A percentile compares a stretch with the other conserved stretches of the same genome.
Conservation (phyloP, 176 grass and related monocot species). For the Elymus sibiricus region DNA sequence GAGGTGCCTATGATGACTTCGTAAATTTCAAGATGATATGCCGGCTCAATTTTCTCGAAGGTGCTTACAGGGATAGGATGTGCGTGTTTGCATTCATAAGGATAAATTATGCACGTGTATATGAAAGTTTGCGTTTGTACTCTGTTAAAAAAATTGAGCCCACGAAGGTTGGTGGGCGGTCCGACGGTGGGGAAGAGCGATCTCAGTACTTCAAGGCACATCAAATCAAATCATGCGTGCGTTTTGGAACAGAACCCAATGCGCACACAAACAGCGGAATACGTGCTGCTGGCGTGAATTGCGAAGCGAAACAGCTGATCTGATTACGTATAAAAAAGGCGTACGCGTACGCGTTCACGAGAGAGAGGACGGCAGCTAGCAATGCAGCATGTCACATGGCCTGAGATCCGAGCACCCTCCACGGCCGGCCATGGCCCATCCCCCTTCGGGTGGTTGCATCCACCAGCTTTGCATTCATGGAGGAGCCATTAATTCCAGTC, state of each 20-base stretch:
- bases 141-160: too few relatives aligned
- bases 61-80: too few relatives aligned
- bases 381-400: constrained; percentile 29
- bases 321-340: neutral
- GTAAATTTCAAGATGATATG: too few relatives aligned
- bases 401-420: neutral
- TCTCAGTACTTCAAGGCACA: too few relatives aligned
- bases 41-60: too few relatives aligned
- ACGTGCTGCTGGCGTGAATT: neutral
- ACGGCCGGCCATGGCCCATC: neutral
- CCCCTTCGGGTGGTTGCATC: neutral
- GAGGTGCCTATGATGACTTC: too few relatives aligned
- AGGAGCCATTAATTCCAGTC: constrained; percentile 23
- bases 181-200: too few relatives aligned
- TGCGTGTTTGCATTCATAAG: too few relatives aligned
- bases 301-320: neutral
- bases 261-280: neutral
- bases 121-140: too few relatives aligned
- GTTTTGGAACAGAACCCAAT: neutral
- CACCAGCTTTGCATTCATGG: constrained; percentile 27
- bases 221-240: neutral
- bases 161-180: too few relatives aligned
- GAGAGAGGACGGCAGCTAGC: neutral
- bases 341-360: neutral
- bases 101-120: too few relatives aligned